Evolutionary conservation across 2,329 filamentous ascomycete genomes (phyloP), one percentile per base, ranked within the genome.

Genomic region (Beauveria bassiana): DNA sequence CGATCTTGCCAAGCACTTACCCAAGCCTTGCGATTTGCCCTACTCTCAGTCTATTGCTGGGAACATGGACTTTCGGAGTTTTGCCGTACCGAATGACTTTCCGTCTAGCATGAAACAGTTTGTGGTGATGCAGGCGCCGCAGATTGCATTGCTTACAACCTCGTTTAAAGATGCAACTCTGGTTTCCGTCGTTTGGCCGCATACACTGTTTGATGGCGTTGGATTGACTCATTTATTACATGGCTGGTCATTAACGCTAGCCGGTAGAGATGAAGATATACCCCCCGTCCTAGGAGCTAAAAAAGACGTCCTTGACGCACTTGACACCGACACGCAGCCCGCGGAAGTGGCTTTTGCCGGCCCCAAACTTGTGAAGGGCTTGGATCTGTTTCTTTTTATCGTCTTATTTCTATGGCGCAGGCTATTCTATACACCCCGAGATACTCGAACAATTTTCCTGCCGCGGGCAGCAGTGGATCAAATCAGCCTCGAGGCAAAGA

Each of bases 121-220:
- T 7, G 9, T 61, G 38, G 46, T 31, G 24, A 31, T 9, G 9
- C 28, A 56, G 24, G 34, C 38, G 9, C 60, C 60, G 18, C 60
- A 56, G 34, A 51, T 61, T 18, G 52, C 52, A 4, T 9, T 61
- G 12, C 52, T 42, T 14, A 70, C 82, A 43, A 74, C 76, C 9
- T 74, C 74, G 0, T 82, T 83, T 66, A 67, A 65, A 6, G 76
- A 83, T 61, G 75, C 77, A 0, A 83, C 80, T 0, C 66, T 82
- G 0, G 69, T 83, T 3, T 71, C 72, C 1, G 63, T 82, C 0
- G 70, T 70, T 5, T 80, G 73, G 69, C 73, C 77, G 9, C 81
- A 83, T 66, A 75, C 74, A 0, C 65, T 80, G 3, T 73, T 75
- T 54, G 80, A 82, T 64, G 77, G 71, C 2, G 72, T 78, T 63